Evolutionary conservation across 495 filamentous ascomycete species (phyloP), one percentile per base, ranked within the genome.

Genomic region (Penicillium parvum): DNA sequence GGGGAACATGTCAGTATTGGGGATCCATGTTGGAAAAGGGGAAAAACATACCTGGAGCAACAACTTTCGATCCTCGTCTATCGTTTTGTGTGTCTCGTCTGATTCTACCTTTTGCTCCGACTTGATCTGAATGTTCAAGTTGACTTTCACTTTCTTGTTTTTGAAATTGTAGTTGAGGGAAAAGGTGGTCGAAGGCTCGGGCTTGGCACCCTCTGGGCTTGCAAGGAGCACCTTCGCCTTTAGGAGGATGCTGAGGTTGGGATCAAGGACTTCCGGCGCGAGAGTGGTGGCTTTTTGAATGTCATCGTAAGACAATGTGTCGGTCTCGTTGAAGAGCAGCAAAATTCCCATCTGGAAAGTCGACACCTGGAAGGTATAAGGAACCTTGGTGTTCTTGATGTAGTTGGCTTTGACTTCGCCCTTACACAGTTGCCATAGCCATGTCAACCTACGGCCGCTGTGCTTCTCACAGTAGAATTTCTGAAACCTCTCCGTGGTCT

Each of bases 381-480:
- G 88, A 9, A 88, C 84, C 68, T 95, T 96, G 40, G 81, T 76
- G 50, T 79, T 82, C 64, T 86, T 91, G 65, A 84, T 81, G 66
- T 96, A 99, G 57, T 89, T 95, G 4, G 88, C 83, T 66, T 90
- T 91, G 38, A 99, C 74, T 63, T 99, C 92, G 43, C 94, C 92
- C 67, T 97, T 98, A 75, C 88, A 97, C 16, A 97, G 72, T 60
- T 97, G 89, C 92, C 92, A 98, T 18, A 98, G 68, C 92, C 92
- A 98, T 14, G 90, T 95, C 17, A 98, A 75, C 70, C 96, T 98
- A 38, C 92, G 85, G 29, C 92, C 92, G 45, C 79, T 91, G 61
- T 99, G 92, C 74, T 97, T 99, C 63, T 88, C 81, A 63, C 83
- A 84, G 68, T 99, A 99, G 63, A 94, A 99, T 35, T 77, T 83